Percentiles rank a stretch among this genome's conserved stretches.
Evolutionary conservation across 1,284 basidiomycete genomes (phyloP).

Genomic region (Rhodotorula sp.): DNA sequence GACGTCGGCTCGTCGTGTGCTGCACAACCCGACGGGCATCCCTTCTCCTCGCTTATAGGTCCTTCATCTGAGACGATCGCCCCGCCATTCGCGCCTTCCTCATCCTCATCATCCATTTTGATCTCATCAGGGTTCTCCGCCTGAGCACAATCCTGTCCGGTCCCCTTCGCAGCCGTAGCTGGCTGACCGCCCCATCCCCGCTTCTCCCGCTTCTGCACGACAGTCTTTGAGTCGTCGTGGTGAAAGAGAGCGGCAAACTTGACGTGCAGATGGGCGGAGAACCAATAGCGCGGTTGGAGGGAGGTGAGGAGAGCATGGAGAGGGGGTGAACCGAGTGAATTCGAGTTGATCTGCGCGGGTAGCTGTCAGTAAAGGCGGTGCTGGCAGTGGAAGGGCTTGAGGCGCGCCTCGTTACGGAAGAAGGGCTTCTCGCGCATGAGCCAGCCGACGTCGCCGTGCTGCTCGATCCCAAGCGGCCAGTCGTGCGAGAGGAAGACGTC

Average conservation of each 20-base stretch:
- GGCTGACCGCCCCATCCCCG: neutral
- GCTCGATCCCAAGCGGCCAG: constrained; percentile 87
- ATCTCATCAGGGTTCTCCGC: constrained; percentile 50
- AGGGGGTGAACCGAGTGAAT: constrained; percentile 83
- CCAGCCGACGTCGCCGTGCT: constrained; percentile 67
- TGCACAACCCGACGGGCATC: constrained; percentile 14
- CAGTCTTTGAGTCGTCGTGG: constrained; percentile 52
- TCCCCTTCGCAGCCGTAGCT: neutral
- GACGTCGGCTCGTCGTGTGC: neutral
- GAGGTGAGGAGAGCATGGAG: constrained; percentile 72
- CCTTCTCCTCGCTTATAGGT: constrained; percentile 27
- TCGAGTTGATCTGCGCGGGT: constrained; percentile 55
- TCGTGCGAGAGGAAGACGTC: constrained; percentile 91
- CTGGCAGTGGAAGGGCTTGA: neutral
- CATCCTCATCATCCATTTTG: constrained; percentile 46
- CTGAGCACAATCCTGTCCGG: neutral
- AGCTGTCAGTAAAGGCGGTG: neutral
- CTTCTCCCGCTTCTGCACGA: constrained; percentile 11
- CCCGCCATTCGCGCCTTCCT: constrained; percentile 14
- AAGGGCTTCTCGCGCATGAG: constrained; percentile 78
- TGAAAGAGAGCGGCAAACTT: constrained; percentile 67
- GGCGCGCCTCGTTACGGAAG: constrained; percentile 65
- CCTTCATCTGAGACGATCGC: neutral
- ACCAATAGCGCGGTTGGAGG: constrained; percentile 88
- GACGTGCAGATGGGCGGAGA: constrained; percentile 89